These are phyloP conservation scores for Aspergillus uvarum DNA, from an alignment of 2,329 filamentous ascomycete species.

Conservation along the genomic window DNA sequence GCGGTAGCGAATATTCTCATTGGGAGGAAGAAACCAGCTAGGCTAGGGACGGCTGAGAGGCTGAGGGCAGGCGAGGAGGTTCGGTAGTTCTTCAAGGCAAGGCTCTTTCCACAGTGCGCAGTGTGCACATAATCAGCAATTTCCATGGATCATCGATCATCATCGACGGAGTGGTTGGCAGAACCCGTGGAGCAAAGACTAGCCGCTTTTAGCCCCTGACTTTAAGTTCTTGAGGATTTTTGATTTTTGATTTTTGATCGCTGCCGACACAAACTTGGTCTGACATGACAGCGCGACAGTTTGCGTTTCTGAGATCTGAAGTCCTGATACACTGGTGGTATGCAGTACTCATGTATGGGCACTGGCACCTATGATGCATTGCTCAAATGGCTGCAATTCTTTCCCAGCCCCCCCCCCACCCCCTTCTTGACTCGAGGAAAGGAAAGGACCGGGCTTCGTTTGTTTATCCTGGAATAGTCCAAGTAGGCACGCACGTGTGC, in stretches of 20 bases:
- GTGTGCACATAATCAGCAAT: too few relatives aligned
- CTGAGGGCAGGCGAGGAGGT: conserved; percentile 1
- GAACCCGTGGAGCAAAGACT: conserved; percentile 15
- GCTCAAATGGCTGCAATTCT: too few relatives aligned
- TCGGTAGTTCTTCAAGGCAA: conserved; percentile 6
- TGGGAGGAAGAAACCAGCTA: conserved; percentile 2
- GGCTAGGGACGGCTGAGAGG: conserved; percentile 3
- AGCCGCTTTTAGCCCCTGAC: conserved; percentile 7
- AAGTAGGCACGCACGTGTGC: background rate
- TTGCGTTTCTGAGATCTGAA: too few relatives aligned
- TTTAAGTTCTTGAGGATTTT: too few relatives aligned
- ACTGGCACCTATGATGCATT: too few relatives aligned
- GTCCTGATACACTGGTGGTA: too few relatives aligned
- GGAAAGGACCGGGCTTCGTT: background rate
- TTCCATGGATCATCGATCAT: conserved; percentile 14
- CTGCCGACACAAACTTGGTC: background rate
- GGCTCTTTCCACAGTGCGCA: too few relatives aligned
- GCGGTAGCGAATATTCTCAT: conserved; percentile 9
- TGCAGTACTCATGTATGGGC: too few relatives aligned
- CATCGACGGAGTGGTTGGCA: conserved; percentile 7
- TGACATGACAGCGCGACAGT: background rate
- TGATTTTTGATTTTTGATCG: background rate
- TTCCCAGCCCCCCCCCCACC: too few relatives aligned
- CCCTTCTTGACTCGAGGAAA: too few relatives aligned
- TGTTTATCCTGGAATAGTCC: background rate